These are phyloP conservation scores for Dryadomyces quercivorus DNA, from an alignment of 2,329 filamentous ascomycete species.

Conservation along the genomic window DNA sequence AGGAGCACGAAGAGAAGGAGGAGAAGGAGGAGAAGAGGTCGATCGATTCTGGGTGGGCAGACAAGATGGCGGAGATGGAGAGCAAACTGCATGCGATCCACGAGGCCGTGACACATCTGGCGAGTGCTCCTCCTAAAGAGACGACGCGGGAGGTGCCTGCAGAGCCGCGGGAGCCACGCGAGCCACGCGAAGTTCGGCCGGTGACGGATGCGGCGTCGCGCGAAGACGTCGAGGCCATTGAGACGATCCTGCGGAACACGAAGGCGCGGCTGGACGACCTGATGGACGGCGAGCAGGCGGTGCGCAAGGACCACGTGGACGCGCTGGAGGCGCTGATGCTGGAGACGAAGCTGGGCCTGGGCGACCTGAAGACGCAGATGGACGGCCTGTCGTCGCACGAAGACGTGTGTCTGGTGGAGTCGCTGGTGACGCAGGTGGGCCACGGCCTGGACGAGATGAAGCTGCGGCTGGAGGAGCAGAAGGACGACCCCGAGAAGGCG, in stretches of 20 bases:
- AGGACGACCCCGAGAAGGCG: conserved; percentile 50
- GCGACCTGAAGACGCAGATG: conserved; percentile 19
- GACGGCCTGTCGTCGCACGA: conserved; percentile 50
- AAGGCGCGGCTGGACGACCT: conserved; percentile 77
- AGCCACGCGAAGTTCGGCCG: neutral
- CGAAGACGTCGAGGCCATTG: conserved; percentile 82
- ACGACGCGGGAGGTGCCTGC: neutral
- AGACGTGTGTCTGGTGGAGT: conserved; percentile 65
- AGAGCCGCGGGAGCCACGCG: neutral
- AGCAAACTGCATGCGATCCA: conserved; percentile 36
- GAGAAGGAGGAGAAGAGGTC: neutral
- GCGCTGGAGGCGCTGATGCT: conserved; percentile 53
- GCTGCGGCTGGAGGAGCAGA: conserved; percentile 37
- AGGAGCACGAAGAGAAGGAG: neutral
- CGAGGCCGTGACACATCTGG: conserved; percentile 22
- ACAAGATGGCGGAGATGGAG: conserved; percentile 28
- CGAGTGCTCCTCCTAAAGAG: conserved; percentile 5
- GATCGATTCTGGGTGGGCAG: neutral
- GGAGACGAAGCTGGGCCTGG: conserved; percentile 64
- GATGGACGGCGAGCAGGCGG: conserved; percentile 58
- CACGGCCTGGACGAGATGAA: conserved; percentile 64
- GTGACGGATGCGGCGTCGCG: conserved; percentile 47
- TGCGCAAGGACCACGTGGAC: conserved; percentile 54
- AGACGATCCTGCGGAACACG: conserved; percentile 79
- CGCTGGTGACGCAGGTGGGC: conserved; percentile 67